These are phyloP conservation scores for Alternaria gaisen DNA, from an alignment of 2,329 filamentous ascomycete genomes.

Conservation along the genomic window DNA sequence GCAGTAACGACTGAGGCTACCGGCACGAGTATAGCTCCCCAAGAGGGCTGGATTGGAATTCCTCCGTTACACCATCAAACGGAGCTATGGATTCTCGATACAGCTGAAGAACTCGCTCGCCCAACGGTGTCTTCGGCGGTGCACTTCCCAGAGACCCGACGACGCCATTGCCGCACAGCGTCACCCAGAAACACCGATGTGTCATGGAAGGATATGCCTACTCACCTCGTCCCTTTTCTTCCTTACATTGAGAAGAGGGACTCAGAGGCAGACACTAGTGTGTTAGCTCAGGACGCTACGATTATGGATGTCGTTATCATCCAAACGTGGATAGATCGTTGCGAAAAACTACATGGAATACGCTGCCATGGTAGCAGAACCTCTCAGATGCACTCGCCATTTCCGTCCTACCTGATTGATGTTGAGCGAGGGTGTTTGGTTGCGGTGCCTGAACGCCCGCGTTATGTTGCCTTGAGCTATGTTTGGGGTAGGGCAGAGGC, in stretches of 20 bases:
- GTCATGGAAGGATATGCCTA: neutral
- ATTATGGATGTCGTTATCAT: neutral
- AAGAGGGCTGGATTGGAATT: neutral
- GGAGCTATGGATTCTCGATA: neutral
- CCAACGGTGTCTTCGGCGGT: neutral
- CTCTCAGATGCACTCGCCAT: neutral
- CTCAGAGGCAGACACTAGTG: neutral
- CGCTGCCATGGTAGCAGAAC: neutral
- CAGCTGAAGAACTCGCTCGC: neutral
- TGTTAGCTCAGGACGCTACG: neutral
- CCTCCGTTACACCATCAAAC: neutral
- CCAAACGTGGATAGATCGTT: neutral
- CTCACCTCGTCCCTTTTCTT: neutral
- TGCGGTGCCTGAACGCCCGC: conserved; percentile 1
- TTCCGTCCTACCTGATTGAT: conserved; percentile 15
- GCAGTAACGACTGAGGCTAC: neutral
- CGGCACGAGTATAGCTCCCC: neutral
- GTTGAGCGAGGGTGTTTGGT: conserved; percentile 14
- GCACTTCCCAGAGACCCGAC: neutral
- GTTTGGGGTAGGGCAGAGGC: neutral
- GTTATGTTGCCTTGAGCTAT: conserved; percentile 26
- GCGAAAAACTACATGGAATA: neutral
- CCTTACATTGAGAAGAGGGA: neutral
- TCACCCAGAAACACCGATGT: neutral
- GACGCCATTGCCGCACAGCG: neutral